A percentile compares a stretch with the other conserved stretches of the same genome.
Conservation (phyloP, 768 basidiomycete species). For the Trametes villosa region DNA sequence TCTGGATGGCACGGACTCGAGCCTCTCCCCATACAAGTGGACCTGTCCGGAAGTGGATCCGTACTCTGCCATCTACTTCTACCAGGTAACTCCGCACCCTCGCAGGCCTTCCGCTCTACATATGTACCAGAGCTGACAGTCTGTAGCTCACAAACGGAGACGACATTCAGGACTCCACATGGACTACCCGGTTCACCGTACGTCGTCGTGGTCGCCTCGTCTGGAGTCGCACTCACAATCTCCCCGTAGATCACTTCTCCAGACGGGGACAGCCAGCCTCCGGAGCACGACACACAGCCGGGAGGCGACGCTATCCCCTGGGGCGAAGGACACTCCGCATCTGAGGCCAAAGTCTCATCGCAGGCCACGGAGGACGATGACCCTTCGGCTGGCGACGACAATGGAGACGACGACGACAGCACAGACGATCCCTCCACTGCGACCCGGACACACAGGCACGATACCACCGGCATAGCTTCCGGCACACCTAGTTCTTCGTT, state of each 20-base stretch:
- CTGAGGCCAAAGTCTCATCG: not conserved
- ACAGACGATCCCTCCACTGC: not conserved
- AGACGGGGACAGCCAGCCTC: constrained; percentile 32
- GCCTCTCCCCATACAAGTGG: constrained; percentile 40
- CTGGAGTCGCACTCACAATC: not conserved
- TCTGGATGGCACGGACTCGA: constrained; percentile 39
- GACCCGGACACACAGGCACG: not conserved
- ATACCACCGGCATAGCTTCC: not conserved
- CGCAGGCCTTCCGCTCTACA: not conserved
- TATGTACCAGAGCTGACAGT: not conserved
- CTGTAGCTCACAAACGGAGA: constrained; percentile 37
- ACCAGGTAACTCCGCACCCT: constrained; percentile 35
- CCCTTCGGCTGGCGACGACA: not conserved
- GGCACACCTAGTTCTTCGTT: not conserved
- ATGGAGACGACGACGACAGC: not conserved
- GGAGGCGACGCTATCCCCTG: constrained; percentile 43
- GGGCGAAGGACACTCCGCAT: constrained; percentile 36
- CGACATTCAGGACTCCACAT: constrained; percentile 29
- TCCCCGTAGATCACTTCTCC: constrained; percentile 39
- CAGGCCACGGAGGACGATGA: not conserved
- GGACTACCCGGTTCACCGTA: constrained; percentile 48
- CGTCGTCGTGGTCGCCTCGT: constrained; percentile 3
- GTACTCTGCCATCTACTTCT: constrained; percentile 45
- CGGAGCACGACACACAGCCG: constrained; percentile 38
- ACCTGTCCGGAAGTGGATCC: constrained; percentile 43